Conservation (phyloP, 305 asterid species). For the Solanum hybrid region DNA sequence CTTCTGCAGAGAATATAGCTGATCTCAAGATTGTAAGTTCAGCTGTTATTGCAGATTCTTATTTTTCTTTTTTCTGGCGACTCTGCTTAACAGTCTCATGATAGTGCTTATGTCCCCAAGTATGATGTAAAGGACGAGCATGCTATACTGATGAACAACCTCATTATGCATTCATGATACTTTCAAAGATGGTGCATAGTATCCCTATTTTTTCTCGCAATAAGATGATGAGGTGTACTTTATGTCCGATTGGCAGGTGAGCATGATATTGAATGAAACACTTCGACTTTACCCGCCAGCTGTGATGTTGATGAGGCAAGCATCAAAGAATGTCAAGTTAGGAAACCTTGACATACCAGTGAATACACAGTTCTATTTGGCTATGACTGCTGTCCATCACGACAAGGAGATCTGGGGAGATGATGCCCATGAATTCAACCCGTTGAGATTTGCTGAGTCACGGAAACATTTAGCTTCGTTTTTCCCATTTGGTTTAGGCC, state of each 20-base stretch:
- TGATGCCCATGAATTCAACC: slow-evolving; percentile 30
- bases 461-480: slow-evolving; percentile 20
- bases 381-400: slow-evolving; percentile 23
- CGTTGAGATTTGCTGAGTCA: slow-evolving; percentile 16
- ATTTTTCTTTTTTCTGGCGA: background rate
- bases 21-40: slow-evolving; percentile 42
- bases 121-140: background rate
- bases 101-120: background rate
- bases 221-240: background rate
- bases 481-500: slow-evolving; percentile 27
- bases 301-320: slow-evolving; percentile 9
- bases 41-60: background rate
- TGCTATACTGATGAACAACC: background rate
- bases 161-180: background rate
- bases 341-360: slow-evolving; percentile 25
- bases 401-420: slow-evolving; percentile 27
- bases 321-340: slow-evolving; percentile 18
- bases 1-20: slow-evolving; percentile 38
- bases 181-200: background rate
- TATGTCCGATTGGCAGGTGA: slow-evolving; percentile 15
- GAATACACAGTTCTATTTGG: slow-evolving; percentile 15
- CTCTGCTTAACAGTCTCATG: background rate
- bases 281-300: slow-evolving; percentile 31
- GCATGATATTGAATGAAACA: slow-evolving; percentile 23
- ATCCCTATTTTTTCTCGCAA: background rate